Percentiles rank a stretch among this genome's conserved stretches.
These are phyloP conservation scores for Globisporangium cystogenes DNA, from an alignment of 352 stramenopile genomes.

Conservation along the genomic window DNA sequence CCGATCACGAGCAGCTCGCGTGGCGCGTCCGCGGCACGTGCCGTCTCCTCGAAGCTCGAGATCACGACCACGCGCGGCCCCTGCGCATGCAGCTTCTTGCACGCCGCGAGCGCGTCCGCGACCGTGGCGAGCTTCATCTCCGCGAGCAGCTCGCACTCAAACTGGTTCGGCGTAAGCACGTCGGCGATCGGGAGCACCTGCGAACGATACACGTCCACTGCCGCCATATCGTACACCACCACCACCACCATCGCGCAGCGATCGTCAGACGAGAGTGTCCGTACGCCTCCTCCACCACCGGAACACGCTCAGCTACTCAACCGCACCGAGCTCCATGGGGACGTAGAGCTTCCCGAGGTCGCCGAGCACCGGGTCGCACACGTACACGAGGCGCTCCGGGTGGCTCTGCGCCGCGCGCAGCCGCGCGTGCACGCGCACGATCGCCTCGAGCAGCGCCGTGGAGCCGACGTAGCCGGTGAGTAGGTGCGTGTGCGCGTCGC, in stretches of 20 bases:
- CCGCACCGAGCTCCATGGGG: constrained; percentile 61
- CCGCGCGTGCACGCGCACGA: constrained; percentile 59
- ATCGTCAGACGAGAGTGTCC: background rate
- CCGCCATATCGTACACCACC: constrained; percentile 1
- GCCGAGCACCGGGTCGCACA: constrained; percentile 82
- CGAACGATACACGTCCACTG: constrained; percentile 77
- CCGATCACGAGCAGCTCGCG: constrained; percentile 67
- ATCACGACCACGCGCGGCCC: constrained; percentile 78
- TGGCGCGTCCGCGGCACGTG: constrained; percentile 23
- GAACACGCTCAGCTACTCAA: constrained; percentile 18
- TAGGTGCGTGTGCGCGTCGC: constrained; percentile 67
- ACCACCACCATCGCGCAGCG: too few species aligned
- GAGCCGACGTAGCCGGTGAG: constrained; percentile 83
- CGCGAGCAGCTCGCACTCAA: constrained; percentile 77
- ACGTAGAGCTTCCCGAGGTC: constrained; percentile 83
- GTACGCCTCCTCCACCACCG: background rate
- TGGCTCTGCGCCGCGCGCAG: constrained; percentile 44
- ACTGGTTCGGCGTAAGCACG: constrained; percentile 85
- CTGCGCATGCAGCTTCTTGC: constrained; percentile 66
- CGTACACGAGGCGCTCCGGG: constrained; percentile 52
- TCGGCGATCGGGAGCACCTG: constrained; percentile 77
- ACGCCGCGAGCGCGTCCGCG: constrained; percentile 57
- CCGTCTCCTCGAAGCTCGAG: constrained; percentile 68
- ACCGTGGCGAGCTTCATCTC: constrained; percentile 63
- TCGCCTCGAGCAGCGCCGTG: constrained; percentile 56